Evolutionary conservation across 148 eudicot species (phyloP), one percentile per base, ranked within the genome.

Genomic region (Talinum fruticosum): DNA sequence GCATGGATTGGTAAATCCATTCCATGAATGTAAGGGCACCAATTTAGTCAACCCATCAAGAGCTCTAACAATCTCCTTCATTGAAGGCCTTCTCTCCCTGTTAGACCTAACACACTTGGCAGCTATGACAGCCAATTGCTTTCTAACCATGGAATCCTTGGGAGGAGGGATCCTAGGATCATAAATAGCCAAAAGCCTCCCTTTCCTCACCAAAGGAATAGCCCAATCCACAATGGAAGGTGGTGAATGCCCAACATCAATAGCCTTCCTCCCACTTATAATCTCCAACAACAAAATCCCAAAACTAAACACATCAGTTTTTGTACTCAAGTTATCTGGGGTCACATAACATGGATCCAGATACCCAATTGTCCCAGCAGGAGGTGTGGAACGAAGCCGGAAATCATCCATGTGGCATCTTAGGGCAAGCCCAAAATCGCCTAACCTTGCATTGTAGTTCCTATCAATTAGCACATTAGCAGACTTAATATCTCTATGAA

Each of bases 141-240:
- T 95, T 84, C 91, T 84, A 64, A 89, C 89, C 49, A 84, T 41
- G 23, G 86, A 85, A 61, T 95, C 99, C 82, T 82, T 93, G 0
- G 93, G 99, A 19, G 94, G 90, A 30, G 81, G 80, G 34, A 95
- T 87, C 83, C 94, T 86, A 1, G 97, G 99, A 78, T 95, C 99
- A 82, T 78, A 93, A 30, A 92, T 67, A 29, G 75, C 78, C 74
- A 85, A 64, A 64, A 85, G 80, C 57, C 85, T 91, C 78, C 94
- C 97, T 53, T 86, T 90, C 35, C 91, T 87, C n/a, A 95, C 87
- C 78, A 95, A 78, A 3, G 99, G 99, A 37, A 95, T 90, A 61
- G 99, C 97, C 99, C 99, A 95, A 84, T 95, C 97, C 19, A 95
- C 87, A 57, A 95, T 89, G 0, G 97, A 95, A 73, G 99, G 99